phyloP scores from a whole-genome alignment of 305 asterid genomes.

The Stenogyne calaminthoides region DNA sequence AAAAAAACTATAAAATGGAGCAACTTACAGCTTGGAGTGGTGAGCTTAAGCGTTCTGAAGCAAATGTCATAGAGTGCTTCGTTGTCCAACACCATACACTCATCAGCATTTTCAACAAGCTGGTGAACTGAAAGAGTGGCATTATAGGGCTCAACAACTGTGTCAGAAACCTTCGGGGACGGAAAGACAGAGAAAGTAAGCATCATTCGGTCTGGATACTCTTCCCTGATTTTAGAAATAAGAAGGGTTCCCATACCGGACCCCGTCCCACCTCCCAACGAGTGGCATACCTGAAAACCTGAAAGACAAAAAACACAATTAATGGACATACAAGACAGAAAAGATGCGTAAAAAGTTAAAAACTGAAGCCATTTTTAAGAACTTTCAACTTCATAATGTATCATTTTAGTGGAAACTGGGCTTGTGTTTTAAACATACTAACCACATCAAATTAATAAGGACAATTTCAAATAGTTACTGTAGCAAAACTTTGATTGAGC shows the following conservation, averaged over 20 bases:
- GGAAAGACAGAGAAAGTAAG: conserved; percentile 55
- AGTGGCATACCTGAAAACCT: conserved; percentile 53
- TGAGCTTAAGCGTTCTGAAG: conserved; percentile 50
- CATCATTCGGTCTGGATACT: conserved; percentile 54
- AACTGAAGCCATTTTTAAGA: background rate
- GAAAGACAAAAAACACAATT: background rate
- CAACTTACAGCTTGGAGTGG: conserved; percentile 54
- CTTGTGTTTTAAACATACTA: background rate
- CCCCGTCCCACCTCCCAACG: conserved; percentile 56
- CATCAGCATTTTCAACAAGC: conserved; percentile 55
- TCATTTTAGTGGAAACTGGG: background rate
- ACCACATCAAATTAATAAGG: too few relatives aligned
- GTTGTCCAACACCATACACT: conserved; percentile 55
- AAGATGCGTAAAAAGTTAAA: background rate
- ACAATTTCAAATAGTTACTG: too few relatives aligned
- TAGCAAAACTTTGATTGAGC: too few relatives aligned
- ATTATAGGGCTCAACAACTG: conserved; percentile 55
- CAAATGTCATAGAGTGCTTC: conserved; percentile 53
- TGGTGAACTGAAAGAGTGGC: conserved; percentile 56
- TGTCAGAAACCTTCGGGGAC: conserved; percentile 50
- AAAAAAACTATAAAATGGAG: background rate
- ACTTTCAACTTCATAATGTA: background rate
- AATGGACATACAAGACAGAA: background rate
- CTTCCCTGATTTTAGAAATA: conserved; percentile 54
- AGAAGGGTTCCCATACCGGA: conserved; percentile 56